Conservation (phyloP, 495 filamentous ascomycete species). For the Delitschia confertaspora region DNA sequence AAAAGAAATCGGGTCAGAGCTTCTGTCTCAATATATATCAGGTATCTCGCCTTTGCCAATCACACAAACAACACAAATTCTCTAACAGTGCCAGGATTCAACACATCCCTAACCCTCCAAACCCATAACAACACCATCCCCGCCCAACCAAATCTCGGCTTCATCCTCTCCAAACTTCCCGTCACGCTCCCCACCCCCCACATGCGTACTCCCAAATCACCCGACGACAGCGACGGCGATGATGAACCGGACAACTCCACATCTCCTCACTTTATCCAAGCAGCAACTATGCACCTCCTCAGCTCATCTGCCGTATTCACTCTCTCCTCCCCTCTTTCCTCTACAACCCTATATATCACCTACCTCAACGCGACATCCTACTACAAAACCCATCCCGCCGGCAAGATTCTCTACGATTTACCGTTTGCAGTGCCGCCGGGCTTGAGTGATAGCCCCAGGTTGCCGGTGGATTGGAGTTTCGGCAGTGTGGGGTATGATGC, state of each 20-base stretch:
- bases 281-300: constrained; percentile 74
- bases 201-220: constrained; percentile 46
- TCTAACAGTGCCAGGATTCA: constrained; percentile 44
- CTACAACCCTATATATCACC: constrained; percentile 64
- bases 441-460: constrained; percentile 53
- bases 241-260: constrained; percentile 34
- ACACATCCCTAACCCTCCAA: constrained; percentile 66
- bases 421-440: constrained; percentile 76
- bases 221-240: constrained; percentile 37
- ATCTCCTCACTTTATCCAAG: constrained; percentile 60
- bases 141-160: constrained; percentile 58
- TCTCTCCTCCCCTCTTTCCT: constrained; percentile 64
- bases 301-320: constrained; percentile 81
- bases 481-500: constrained; percentile 74
- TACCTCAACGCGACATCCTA: constrained; percentile 73
- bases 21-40: constrained; percentile 80
- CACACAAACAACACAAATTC: too few species aligned
- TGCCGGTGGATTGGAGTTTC: constrained; percentile 74
- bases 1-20: constrained; percentile 52
- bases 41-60: constrained; percentile 42
- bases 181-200: constrained; percentile 62
- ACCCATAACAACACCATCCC: constrained; percentile 65
- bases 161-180: constrained; percentile 57
- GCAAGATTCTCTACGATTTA: constrained; percentile 61
- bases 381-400: constrained; percentile 70